Percentiles rank a stretch among this genome's conserved stretches.
These are phyloP conservation scores for Smallanthus sonchifolius DNA, from an alignment of 129 eudicot genomes.

Conservation along the genomic window DNA sequence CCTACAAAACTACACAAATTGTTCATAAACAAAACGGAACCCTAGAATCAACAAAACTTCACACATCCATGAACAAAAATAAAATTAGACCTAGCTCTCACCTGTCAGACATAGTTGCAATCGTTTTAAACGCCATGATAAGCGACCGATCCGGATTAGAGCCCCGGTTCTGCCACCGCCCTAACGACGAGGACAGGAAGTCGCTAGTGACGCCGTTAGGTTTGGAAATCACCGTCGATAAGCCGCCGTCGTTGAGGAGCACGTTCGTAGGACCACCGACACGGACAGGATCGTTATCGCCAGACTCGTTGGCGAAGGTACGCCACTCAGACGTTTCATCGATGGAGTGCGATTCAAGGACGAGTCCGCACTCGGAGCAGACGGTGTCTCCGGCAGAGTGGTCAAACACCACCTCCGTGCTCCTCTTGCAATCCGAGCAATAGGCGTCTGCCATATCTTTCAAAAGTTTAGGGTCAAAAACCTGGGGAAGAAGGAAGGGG, in stretches of 20 bases:
- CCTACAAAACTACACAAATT: not conserved
- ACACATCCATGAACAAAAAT: not conserved
- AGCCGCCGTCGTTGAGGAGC: slow-evolving; percentile 48
- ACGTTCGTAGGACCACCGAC: slow-evolving; percentile 72
- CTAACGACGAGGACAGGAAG: slow-evolving; percentile 33
- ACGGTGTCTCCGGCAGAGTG: slow-evolving; percentile 82
- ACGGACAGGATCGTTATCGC: slow-evolving; percentile 69
- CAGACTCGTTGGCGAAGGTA: slow-evolving; percentile 64
- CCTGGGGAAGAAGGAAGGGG: not conserved
- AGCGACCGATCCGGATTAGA: slow-evolving; percentile 56
- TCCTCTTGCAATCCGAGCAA: slow-evolving; percentile 69
- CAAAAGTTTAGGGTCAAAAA: not conserved
- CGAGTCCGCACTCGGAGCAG: slow-evolving; percentile 85
- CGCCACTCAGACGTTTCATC: slow-evolving; percentile 91
- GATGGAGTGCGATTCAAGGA: slow-evolving; percentile 64
- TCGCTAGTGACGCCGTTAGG: slow-evolving; percentile 35
- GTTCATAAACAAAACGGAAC: slow-evolving; percentile 14
- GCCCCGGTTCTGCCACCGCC: slow-evolving; percentile 64
- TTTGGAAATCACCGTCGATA: slow-evolving; percentile 56
- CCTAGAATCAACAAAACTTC: not conserved
- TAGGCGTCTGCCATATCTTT: slow-evolving; percentile 30
- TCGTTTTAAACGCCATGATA: slow-evolving; percentile 52
- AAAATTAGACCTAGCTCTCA: not conserved
- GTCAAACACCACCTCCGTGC: slow-evolving; percentile 69
- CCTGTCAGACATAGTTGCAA: slow-evolving; percentile 83